Evolutionary conservation across 176 grass and related monocot genomes (phyloP).

Genomic region (Triticum dicoccoides): DNA sequence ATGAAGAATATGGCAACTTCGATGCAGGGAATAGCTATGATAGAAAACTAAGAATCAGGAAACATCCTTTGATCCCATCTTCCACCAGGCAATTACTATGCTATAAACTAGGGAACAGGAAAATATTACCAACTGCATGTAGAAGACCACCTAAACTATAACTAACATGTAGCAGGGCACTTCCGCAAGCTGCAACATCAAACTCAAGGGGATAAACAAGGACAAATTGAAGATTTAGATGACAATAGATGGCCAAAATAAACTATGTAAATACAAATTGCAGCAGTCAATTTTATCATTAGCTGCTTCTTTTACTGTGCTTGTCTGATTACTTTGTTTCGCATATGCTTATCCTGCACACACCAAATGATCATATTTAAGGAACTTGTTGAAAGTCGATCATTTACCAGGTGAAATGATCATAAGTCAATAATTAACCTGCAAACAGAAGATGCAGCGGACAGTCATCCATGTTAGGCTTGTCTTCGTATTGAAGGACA

Average conservation of each 20-base stretch:
- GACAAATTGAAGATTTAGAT: not conserved
- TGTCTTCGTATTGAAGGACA: not conserved
- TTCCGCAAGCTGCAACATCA: not conserved
- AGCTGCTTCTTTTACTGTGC: slow-evolving; percentile 14
- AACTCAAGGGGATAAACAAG: not conserved
- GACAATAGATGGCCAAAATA: not conserved
- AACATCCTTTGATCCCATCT: not conserved
- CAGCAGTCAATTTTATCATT: not conserved
- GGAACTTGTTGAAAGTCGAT: not conserved
- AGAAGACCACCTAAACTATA: slow-evolving; percentile 27
- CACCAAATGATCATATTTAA: slow-evolving; percentile 6
- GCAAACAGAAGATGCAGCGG: not conserved
- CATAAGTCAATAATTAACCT: not conserved
- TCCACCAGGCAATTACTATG: not conserved
- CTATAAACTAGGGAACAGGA: not conserved
- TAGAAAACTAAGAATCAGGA: not conserved
- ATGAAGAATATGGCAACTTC: not conserved
- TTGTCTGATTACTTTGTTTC: slow-evolving; percentile 85
- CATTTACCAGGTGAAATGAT: not conserved
- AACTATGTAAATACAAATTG: not conserved
- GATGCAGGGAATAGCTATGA: not conserved
- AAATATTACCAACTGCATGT: slow-evolving; percentile 35
- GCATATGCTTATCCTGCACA: slow-evolving; percentile 86
- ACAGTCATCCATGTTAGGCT: not conserved
- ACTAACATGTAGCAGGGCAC: not conserved